Base-by-base conservation (phyloP, 148 eudicot species). In the Chenopodium quinoa region DNA sequence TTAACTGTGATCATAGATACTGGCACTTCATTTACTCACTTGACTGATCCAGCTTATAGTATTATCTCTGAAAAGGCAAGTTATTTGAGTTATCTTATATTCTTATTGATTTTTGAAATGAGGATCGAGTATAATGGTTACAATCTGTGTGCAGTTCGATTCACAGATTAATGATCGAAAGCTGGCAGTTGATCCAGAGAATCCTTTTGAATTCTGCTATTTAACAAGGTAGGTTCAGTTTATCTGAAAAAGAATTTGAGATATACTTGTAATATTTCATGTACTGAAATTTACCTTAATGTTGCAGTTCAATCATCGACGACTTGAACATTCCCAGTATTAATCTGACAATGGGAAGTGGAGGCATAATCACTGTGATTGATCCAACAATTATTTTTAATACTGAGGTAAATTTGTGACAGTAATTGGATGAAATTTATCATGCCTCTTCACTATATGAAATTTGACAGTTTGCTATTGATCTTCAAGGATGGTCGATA, bases 11-110 rank as follows among this genome's bases (percentile, higher is more conserved):
- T 96, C 60, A 88, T 93, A 27, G 99, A 96, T 89, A 83, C 95
- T 54, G 98, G 98, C 75, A 89, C 99, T 83, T 96, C 99, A 76
- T 93, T 93, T 79, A 92, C 99, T 60, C 82, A 86, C 68, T 84
- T 96, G 85, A 84, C 83, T 66, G 95, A 91, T 52, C 97, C 99
- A 9, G 95, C 92, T 58, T 96, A 92, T 83, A 77, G 92, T 47
- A 64, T 83, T 86, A 50, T 96, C 20, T 56, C 92, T 13, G 88
- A 88, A 67, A 78, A 80, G 86, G 99, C 88, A 87, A 91, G 98
- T 85, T 32, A 25, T 77, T 4, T 31, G 25, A 62, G 47, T 17
- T 69, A 10, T 54, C 8, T 68, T 40, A 40, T 6, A 6, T 40
- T 40, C 44, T 31, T 40, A 23, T 23, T 22, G 65, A 29, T 75